phyloP scores from a whole-genome alignment of 2,329 filamentous ascomycete species.

The Penicillium sp. region DNA sequence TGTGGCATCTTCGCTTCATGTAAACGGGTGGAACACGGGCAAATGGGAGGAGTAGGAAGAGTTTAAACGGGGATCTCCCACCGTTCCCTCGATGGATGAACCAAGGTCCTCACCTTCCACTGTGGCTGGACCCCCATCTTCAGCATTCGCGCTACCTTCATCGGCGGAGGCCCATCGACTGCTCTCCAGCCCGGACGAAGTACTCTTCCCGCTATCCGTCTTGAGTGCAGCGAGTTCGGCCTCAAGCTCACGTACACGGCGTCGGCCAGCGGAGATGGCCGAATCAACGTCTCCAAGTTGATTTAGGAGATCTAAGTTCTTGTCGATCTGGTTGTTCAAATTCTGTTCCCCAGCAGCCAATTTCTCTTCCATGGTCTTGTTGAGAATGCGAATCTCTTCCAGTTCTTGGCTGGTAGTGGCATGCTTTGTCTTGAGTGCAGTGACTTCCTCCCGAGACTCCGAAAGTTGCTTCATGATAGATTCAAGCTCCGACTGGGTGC shows the following conservation, averaged over 20 bases:
- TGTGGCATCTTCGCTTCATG: constrained; percentile 24
- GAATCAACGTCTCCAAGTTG: constrained; percentile 38
- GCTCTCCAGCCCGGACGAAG: constrained; percentile 30
- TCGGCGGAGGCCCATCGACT: constrained; percentile 41
- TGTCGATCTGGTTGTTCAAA: constrained; percentile 38
- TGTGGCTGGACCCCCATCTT: constrained; percentile 34
- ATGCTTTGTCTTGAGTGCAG: constrained; percentile 28
- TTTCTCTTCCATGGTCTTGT: constrained; percentile 31
- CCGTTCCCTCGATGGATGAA: constrained; percentile 46
- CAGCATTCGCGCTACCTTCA: constrained; percentile 25
- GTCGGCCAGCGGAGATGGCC: constrained; percentile 31
- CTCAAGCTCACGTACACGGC: constrained; percentile 37
- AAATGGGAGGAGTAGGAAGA: constrained; percentile 28
- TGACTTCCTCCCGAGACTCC: constrained; percentile 31
- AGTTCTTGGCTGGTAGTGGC: constrained; percentile 29
- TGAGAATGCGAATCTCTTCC: constrained; percentile 27
- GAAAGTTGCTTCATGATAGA: constrained; percentile 51
- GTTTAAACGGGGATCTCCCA: constrained; percentile 41
- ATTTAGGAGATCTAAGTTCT: constrained; percentile 38
- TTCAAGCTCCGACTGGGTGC: constrained; percentile 60
- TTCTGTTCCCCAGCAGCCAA: constrained; percentile 33
- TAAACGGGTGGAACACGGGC: constrained; percentile 29
- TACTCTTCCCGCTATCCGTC: constrained; percentile 29
- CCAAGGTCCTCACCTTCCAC: constrained; percentile 45
- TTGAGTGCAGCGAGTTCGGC: constrained; percentile 36